Percentiles rank a stretch among this genome's conserved stretches.
Evolutionary conservation across 1,284 basidiomycete genomes (phyloP).

Genomic region (Schizopora paradoxa): DNA sequence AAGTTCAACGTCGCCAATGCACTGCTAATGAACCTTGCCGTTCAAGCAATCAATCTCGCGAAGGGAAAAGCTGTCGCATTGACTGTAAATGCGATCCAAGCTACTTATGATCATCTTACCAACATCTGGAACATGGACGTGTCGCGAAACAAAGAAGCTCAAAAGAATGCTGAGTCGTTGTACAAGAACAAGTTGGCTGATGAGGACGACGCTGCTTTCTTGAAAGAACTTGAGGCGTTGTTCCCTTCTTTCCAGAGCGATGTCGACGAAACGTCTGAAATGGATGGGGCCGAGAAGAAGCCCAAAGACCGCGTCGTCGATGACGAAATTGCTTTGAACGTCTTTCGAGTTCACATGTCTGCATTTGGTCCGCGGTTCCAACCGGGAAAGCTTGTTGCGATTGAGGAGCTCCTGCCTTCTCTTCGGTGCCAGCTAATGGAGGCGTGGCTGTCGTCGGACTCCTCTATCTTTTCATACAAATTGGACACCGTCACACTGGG

Average conservation of each 20-base stretch:
- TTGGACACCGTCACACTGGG: slow-evolving; percentile 33
- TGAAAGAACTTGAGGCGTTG: slow-evolving; percentile 80
- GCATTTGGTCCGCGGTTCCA: background rate
- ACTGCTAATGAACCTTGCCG: slow-evolving; percentile 49
- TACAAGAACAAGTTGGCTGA: slow-evolving; percentile 72
- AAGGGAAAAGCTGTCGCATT: slow-evolving; percentile 30
- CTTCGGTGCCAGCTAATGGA: background rate
- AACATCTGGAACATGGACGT: slow-evolving; percentile 83
- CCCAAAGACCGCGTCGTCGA: background rate
- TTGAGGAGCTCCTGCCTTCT: background rate
- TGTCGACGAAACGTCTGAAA: slow-evolving; percentile 62
- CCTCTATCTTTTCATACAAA: background rate
- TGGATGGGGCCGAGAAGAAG: slow-evolving; percentile 18
- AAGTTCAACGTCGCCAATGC: slow-evolving; percentile 30
- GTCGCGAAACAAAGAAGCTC: slow-evolving; percentile 60
- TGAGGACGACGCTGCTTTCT: slow-evolving; percentile 61
- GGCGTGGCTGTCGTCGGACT: background rate
- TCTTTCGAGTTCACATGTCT: slow-evolving; percentile 6
- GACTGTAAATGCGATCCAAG: slow-evolving; percentile 35
- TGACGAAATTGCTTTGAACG: background rate
- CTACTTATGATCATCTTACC: slow-evolving; percentile 67
- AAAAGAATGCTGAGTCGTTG: slow-evolving; percentile 66
- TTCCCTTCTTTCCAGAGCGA: slow-evolving; percentile 80
- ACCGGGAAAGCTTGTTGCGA: background rate
- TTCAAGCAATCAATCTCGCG: slow-evolving; percentile 41